phyloP scores from a whole-genome alignment of 371 early-diverging fungal species.

The Vairimorpha necatrix region DNA sequence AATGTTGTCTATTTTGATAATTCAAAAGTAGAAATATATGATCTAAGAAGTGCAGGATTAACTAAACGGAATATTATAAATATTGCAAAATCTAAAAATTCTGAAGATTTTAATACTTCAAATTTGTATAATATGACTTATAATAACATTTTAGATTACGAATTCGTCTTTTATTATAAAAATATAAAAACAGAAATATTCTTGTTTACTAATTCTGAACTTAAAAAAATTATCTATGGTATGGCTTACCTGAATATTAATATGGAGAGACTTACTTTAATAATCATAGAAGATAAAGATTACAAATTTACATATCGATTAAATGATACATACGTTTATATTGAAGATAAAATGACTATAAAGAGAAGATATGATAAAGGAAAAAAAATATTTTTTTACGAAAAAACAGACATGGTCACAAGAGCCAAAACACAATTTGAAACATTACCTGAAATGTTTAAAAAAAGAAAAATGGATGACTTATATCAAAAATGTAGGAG shows the following conservation, averaged over 20 bases:
- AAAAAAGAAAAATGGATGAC: background rate
- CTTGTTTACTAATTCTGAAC: slow-evolving; percentile 13
- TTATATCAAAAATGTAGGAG: background rate
- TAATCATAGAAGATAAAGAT: slow-evolving; percentile 3
- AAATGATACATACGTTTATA: slow-evolving; percentile 14
- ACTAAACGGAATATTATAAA: background rate
- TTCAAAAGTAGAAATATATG: background rate
- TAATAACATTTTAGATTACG: background rate
- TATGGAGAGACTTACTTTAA: slow-evolving; percentile 12
- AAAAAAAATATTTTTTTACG: background rate
- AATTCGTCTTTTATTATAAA: background rate
- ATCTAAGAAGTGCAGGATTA: background rate
- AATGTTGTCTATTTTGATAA: slow-evolving; percentile 1
- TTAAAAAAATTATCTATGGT: slow-evolving; percentile 8
- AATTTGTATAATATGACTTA: background rate
- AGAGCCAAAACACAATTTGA: background rate
- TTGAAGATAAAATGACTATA: background rate
- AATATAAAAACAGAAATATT: background rate
- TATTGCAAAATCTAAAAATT: background rate
- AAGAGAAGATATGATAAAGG: background rate
- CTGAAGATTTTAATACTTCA: too few species aligned
- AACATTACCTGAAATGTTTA: background rate
- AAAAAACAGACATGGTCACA: background rate
- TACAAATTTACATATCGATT: slow-evolving; percentile 14
- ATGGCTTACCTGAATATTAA: slow-evolving; percentile 13